Evolutionary conservation across 495 filamentous ascomycete genomes (phyloP), one percentile per base, ranked within the genome.

Genomic region (Melanomma pulvis-pyrius): DNA sequence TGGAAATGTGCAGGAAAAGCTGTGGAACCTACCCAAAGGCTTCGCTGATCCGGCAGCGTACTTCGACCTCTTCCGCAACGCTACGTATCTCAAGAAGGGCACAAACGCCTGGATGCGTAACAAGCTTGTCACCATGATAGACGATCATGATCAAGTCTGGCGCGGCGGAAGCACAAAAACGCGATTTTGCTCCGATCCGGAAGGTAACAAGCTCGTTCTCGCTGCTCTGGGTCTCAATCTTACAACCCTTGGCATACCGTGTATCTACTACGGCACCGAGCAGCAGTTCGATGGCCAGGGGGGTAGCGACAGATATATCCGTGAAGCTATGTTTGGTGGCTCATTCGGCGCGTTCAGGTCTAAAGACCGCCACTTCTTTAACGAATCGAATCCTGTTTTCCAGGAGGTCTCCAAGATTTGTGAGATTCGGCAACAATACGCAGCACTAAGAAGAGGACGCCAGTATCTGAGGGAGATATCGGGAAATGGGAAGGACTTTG

Each of bases 191-290:
- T 63, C 54, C 1, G 53, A 51, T 6, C 7, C 41, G 1, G 17
- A 58, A 12, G 71, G 63, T 1, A 28, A 51, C 9, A 57, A 53
- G 21, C 61, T 68, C 13, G 44, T 55, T 12, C 30, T 71, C 28
- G 56, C 60, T 4, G 71, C 69, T 4, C 5, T 71, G n/a, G 71
- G 64, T 0, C 53, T 73, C 7, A 73, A 73, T 51, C 49, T 73
- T 4, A 69, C 56, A 21, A 73, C 68, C 0, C 59, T 73, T 0
- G 71, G 71, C 13, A 73, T 73, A n/a, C 71, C 71, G 1, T 73
- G 71, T 44, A 69, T 73, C 24, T 73, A 73, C 56, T 73, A 73
- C 36, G 71, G 71, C 49, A 73, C 64, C 8, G 71, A 73, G 39
- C 71, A 73, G 48, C 1, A 13, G 11, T 66, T 73, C 36, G 71